Evolutionary conservation across 2,329 filamentous ascomycete species (phyloP), one percentile per base, ranked within the genome.

Genomic region (Xylaria polymorpha): DNA sequence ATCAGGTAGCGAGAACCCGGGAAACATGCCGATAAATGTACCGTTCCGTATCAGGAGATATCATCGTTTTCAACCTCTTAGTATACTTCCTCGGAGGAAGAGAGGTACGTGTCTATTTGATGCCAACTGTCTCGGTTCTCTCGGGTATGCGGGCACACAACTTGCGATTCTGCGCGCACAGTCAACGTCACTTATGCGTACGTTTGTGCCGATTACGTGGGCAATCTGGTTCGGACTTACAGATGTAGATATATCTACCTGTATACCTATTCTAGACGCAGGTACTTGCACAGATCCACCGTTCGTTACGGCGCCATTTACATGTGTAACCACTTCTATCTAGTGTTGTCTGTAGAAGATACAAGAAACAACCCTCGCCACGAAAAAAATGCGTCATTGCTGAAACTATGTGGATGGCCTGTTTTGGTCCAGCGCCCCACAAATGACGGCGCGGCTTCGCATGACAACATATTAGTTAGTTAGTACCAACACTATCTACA

Each of bases 11-110:
- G 37, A 41, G 9, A 10, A 1, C 39, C 46, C 22, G 56, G 25
- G 43, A 37, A 46, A 25, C 25, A 44, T 65, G 62, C 62, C 55
- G 55, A 53, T 46, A 44, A 43, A 58, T 43, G 44, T 22, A 22
- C 3, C 18, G 22, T 25, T 55, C 12, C 39, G n/a, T 60, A 43
- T 8, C 44, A 43, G 18, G 25, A 29, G 25, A 12, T 14, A 15
- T 59, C 3, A 7, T 29, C 20, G 9, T 50, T 50, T 15, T 12
- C 46, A 50, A 18, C 18, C 15, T 39, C 29, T 20, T n/a, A n/a
- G n/a, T n/a, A n/a, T n/a, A 32, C 6, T 14, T 46, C 39, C 8
- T 50, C n/a, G 3, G 41, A 18, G 5, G 14, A 18, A 44, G 15
- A 46, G 18, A 29, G 20, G 10, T 50, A 29, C n/a, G n/a, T 46